These are phyloP conservation scores for Talaromyces sp. DNA, from an alignment of 2,329 filamentous ascomycete species.

Conservation along the genomic window DNA sequence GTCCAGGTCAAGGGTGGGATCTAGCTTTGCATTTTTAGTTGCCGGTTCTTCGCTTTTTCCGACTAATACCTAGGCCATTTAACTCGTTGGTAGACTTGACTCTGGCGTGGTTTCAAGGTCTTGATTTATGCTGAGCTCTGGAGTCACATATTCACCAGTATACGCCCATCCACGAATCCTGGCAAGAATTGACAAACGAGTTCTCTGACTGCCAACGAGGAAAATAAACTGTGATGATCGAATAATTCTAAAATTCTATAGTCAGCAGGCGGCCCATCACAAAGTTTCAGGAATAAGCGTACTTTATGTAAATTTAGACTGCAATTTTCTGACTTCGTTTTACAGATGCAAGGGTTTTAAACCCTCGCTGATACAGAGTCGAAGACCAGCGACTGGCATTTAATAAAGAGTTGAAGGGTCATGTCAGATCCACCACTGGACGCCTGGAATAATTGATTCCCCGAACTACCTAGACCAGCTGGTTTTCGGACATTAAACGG, in stretches of 20 bases:
- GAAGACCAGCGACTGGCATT: no score
- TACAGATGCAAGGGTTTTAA: no score
- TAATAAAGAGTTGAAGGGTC: no score
- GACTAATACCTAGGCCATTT: not conserved
- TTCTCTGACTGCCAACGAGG: not conserved
- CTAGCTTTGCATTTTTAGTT: no score
- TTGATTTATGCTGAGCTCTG: not conserved
- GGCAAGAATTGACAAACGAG: not conserved
- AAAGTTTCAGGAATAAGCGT: not conserved
- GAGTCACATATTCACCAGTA: not conserved
- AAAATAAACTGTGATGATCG: not conserved
- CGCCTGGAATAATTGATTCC: no score
- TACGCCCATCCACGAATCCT: not conserved
- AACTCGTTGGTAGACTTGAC: not conserved
- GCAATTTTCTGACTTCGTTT: no score
- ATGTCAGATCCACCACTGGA: no score
- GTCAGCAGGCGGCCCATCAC: not conserved
- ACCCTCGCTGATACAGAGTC: no score
- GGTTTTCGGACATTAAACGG: no score
- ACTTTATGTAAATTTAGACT: no score
- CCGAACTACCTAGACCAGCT: no score
- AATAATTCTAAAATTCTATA: not conserved
- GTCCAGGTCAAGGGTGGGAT: no score
- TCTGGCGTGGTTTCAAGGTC: not conserved
- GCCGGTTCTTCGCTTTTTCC: not conserved